These are phyloP conservation scores for Polytolypa hystricis DNA, from an alignment of 2,329 filamentous ascomycete genomes.

Conservation along the genomic window DNA sequence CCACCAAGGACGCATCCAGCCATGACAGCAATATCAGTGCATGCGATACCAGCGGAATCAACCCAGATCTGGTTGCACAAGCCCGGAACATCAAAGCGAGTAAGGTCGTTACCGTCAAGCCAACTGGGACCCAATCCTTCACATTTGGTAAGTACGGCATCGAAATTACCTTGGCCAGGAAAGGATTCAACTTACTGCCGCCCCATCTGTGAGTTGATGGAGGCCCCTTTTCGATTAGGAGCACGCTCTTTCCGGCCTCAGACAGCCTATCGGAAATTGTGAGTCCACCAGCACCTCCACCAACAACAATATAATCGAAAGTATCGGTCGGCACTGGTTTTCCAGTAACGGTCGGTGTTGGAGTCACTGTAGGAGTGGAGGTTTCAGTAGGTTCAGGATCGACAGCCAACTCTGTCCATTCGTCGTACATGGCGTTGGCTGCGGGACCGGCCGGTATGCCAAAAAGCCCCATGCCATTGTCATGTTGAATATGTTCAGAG, in stretches of 20 bases:
- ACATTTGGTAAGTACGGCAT: constrained; percentile 14
- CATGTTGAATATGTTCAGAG: constrained; percentile 43
- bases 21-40: constrained; percentile 61
- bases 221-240: constrained; percentile 52
- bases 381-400: constrained; percentile 16
- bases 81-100: constrained; percentile 60
- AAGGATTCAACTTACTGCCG: constrained; percentile 30
- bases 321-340: constrained; percentile 13
- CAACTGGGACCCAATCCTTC: constrained; percentile 47
- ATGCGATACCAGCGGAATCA: constrained; percentile 52
- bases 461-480: constrained; percentile 46
- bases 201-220: constrained; percentile 55
- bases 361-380: constrained; percentile 18
- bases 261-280: constrained; percentile 50
- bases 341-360: constrained; percentile 11
- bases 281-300: constrained; percentile 40
- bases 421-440: constrained; percentile 27
- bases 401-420: constrained; percentile 21
- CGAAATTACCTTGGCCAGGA: constrained; percentile 5
- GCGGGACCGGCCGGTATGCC: constrained; percentile 35
- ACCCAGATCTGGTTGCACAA: constrained; percentile 61
- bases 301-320: constrained; percentile 36
- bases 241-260: constrained; percentile 52
- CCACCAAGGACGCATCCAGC: constrained; percentile 61
- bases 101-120: constrained; percentile 51